phyloP scores from a whole-genome alignment of 768 basidiomycete species.

The Phanerochaete carnosa region DNA sequence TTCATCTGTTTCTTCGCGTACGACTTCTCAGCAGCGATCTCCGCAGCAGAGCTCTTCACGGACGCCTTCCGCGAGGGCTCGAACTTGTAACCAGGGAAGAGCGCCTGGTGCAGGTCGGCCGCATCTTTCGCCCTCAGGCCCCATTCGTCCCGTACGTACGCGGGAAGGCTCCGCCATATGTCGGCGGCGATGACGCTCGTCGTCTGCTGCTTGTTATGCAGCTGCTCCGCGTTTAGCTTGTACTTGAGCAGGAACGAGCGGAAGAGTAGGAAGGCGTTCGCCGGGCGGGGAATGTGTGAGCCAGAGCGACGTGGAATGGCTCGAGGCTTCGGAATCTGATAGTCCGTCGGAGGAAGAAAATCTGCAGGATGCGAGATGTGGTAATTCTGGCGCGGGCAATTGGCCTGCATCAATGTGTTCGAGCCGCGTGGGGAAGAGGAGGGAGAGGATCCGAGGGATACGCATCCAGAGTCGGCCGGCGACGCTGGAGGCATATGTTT shows the following conservation, averaged over 20 bases:
- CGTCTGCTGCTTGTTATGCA: slow-evolving; percentile 53
- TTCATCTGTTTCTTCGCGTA: neutral
- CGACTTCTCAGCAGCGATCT: neutral
- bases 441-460: neutral
- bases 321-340: neutral
- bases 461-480: neutral
- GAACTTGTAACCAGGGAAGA: slow-evolving; percentile 29
- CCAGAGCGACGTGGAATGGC: neutral
- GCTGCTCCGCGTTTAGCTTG: slow-evolving; percentile 36
- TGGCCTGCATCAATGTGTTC: neutral
- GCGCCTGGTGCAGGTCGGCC: slow-evolving; percentile 26
- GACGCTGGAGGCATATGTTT: neutral
- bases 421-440: neutral
- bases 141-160: slow-evolving; percentile 35
- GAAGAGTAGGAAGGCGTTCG: slow-evolving; percentile 59
- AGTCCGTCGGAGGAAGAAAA: neutral
- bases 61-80: slow-evolving; percentile 22
- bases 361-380: slow-evolving; percentile 20
- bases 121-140: slow-evolving; percentile 25
- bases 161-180: slow-evolving; percentile 46
- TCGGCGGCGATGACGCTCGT: slow-evolving; percentile 50
- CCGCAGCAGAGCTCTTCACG: neutral
- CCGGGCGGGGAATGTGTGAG: slow-evolving; percentile 42
- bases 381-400: neutral
- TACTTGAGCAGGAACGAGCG: slow-evolving; percentile 48